phyloP scores from a whole-genome alignment of 257 asterid species.

The Solanum commersonii region DNA sequence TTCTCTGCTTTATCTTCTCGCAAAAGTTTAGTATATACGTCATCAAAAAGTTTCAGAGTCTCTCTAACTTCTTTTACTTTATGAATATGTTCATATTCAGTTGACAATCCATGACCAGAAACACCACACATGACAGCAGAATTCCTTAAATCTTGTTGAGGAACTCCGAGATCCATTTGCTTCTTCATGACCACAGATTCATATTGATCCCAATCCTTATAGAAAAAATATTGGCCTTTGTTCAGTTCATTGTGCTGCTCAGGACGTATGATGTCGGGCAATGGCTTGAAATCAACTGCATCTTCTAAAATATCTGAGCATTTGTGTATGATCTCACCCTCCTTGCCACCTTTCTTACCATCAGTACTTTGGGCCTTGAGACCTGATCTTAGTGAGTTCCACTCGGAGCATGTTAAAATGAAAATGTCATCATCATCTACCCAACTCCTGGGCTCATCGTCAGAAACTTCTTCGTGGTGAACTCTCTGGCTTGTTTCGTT shows the following conservation, averaged over 20 bases:
- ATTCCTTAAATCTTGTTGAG: no score
- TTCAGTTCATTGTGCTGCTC: no score
- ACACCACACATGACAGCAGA: not conserved
- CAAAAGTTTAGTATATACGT: not conserved
- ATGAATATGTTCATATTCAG: not conserved
- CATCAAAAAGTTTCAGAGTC: not conserved
- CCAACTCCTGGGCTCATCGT: not conserved
- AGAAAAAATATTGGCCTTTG: no score
- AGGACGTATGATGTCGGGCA: no score
- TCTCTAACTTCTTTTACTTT: not conserved
- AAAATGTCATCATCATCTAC: not conserved
- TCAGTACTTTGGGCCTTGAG: not conserved
- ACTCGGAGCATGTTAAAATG: not conserved
- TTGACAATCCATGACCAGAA: not conserved
- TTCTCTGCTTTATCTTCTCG: not conserved
- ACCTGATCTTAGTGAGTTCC: not conserved
- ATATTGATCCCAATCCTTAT: no score
- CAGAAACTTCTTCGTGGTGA: not conserved
- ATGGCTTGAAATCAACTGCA: no score
- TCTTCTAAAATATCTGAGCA: no score
- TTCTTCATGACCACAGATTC: not conserved
- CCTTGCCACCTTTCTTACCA: not conserved
- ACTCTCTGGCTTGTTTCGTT: not conserved
- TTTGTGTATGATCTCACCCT: not conserved
- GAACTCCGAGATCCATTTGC: no score